Evolutionary conservation across 345 rosid species (phyloP), one percentile per base, ranked within the genome.

Genomic region (Clarkia xantiana): DNA sequence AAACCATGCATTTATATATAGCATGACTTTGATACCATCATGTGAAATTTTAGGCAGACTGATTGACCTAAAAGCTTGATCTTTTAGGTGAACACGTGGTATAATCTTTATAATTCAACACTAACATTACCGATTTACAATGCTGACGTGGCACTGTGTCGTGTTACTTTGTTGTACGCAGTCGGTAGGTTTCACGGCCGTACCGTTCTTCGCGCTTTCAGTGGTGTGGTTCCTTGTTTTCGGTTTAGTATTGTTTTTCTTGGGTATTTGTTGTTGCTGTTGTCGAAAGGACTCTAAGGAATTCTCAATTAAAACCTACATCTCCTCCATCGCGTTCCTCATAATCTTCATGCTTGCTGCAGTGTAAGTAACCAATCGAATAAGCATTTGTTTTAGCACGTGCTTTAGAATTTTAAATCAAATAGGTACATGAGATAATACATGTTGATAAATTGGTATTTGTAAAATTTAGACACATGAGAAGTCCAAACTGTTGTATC

Each of bases 161-260:
- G 15, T 1, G 29, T n/a, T 45, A 40, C 8, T 36, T 16, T 58
- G 36, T 53, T 43, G 0, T 42, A 22, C 73, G 87, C 89, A 87
- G 99, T 93, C 99, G 18, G 94, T 79, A 40, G 76, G 58, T 52
- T 71, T 70, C 40, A 74, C 95, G 1, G 90, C 95, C 0, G 74
- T 61, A 42, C 86, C 94, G 0, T 84, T 93, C 77, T 65, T 93
- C 55, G 44, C 52, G 15, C 20, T 87, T 18, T 95, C 87, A 55
- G 76, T 11, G 58, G 68, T 58, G 44, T 93, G 96, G 99, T 84
- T 84, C 65, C 63, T 60, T 47, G 22, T 82, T 43, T 87, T 93
- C 22, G 96, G 82, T 15, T 38, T 84, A 18, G 52, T 54, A 18
- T 67, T 82, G 69, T 65, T 61, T 60, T 47, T 72, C 57, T 63